A percentile compares a stretch with the other conserved stretches of the same genome.
Conservation (phyloP, 768 basidiomycete genomes). For the Mycena vitilis region DNA sequence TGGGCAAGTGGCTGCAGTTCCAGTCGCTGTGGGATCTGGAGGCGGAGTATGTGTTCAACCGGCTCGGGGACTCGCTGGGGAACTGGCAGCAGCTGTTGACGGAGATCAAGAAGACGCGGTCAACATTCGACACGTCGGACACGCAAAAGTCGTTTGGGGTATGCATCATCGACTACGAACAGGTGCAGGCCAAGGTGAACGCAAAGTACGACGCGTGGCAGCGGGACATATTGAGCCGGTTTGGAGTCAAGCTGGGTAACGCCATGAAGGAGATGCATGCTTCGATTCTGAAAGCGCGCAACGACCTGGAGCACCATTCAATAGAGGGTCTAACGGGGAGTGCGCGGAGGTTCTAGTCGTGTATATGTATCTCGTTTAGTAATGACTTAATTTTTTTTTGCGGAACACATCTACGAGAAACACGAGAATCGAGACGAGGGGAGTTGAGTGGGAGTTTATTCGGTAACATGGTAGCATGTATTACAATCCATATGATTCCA, state of each 20-base stretch:
- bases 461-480: too few relatives aligned
- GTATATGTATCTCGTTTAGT: slow-evolving; percentile 15
- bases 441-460: too few relatives aligned
- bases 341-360: slow-evolving; percentile 62
- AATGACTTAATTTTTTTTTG: slow-evolving; percentile 3
- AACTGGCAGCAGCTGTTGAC: slow-evolving; percentile 96
- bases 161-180: slow-evolving; percentile 96
- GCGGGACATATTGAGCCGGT: slow-evolving; percentile 90
- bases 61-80: slow-evolving; percentile 92
- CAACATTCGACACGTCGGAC: slow-evolving; percentile 97
- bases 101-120: slow-evolving; percentile 96
- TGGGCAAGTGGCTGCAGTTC: slow-evolving; percentile 98
- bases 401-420: too few relatives aligned
- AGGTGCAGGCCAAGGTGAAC: slow-evolving; percentile 96
- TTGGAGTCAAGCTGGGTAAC: slow-evolving; percentile 92
- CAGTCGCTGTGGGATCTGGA: slow-evolving; percentile 99
- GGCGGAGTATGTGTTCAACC: slow-evolving; percentile 95
- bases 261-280: slow-evolving; percentile 99
- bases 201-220: slow-evolving; percentile 99
- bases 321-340: slow-evolving; percentile 86
- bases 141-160: slow-evolving; percentile 93
- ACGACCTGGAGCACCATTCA: slow-evolving; percentile 95
- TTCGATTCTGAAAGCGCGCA: slow-evolving; percentile 89
- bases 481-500: too few relatives aligned
- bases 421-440: too few relatives aligned